Evolutionary conservation across 1,139 yeast genomes (phyloP).

Genomic region (Saccharomyces uvarum): DNA sequence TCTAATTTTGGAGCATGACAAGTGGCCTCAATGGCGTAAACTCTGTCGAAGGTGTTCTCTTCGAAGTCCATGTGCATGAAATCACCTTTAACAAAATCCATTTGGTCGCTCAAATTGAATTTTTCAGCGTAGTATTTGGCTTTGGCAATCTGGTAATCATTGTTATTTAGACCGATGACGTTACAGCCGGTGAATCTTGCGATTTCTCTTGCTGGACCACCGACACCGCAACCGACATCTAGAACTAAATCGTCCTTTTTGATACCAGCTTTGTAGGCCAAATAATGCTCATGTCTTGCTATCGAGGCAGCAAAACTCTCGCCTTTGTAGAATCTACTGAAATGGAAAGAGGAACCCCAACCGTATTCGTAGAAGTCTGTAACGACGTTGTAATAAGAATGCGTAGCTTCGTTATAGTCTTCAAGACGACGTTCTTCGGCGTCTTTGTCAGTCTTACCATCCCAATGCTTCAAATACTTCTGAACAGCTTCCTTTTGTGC

Average conservation of each 20-base stretch:
- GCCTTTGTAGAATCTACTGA: constrained; percentile 86
- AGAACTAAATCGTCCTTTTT: constrained; percentile 76
- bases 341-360: constrained; percentile 99
- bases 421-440: constrained; percentile 64
- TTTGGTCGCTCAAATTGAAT: constrained; percentile 59
- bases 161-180: constrained; percentile 88
- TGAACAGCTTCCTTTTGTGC: constrained; percentile 81
- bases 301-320: constrained; percentile 92
- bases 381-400: constrained; percentile 92
- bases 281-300: constrained; percentile 94
- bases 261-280: constrained; percentile 81
- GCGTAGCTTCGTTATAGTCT: constrained; percentile 85
- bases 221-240: constrained; percentile 99
- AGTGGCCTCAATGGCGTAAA: constrained; percentile 97
- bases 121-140: constrained; percentile 74
- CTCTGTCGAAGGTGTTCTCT: constrained; percentile 86
- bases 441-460: constrained; percentile 71
- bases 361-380: constrained; percentile 97
- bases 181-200: constrained; percentile 82
- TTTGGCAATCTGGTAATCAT: constrained; percentile 92
- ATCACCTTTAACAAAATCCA: constrained; percentile 90
- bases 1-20: constrained; percentile 96
- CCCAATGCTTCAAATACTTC: constrained; percentile 96
- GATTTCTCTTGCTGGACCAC: constrained; percentile 98
- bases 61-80: constrained; percentile 98